A percentile compares a stretch with the other conserved stretches of the same genome.
These are phyloP conservation scores for Huntiella abstrusa DNA, from an alignment of 2,329 filamentous ascomycete genomes.

Conservation along the genomic window DNA sequence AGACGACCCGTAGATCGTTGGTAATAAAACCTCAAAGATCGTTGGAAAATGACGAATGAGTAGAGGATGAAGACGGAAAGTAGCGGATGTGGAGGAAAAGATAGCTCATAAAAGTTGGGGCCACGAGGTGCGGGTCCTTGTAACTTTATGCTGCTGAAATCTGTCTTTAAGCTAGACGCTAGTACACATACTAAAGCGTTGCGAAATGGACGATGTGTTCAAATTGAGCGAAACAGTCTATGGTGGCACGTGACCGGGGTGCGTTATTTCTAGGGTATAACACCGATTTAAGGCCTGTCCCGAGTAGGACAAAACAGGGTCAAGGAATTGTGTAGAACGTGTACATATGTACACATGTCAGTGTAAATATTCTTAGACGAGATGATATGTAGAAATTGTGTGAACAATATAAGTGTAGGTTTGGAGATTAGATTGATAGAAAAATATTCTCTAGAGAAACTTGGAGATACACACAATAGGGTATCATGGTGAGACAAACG, in stretches of 20 bases:
- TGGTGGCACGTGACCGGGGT: constrained; percentile 1
- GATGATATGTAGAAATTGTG: too few species aligned
- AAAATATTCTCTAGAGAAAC: too few species aligned
- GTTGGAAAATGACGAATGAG: constrained; percentile 10
- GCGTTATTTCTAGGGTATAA: neutral
- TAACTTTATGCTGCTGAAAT: constrained; percentile 17
- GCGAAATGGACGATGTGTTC: constrained; percentile 26
- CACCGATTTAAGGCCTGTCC: neutral
- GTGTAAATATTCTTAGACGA: too few species aligned
- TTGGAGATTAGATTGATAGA: too few species aligned
- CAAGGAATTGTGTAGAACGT: too few species aligned
- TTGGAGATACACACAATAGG: too few species aligned
- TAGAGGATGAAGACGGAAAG: constrained; percentile 8
- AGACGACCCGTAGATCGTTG: constrained; percentile 11
- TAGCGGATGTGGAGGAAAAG: constrained; percentile 8
- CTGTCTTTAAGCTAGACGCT: constrained; percentile 22
- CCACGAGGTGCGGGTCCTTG: neutral
- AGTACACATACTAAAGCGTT: constrained; percentile 13
- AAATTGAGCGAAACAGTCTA: constrained; percentile 7
- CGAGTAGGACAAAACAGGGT: too few species aligned
- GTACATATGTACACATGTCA: too few species aligned
- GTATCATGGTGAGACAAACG: too few species aligned
- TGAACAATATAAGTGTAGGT: too few species aligned
- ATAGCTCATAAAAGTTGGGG: constrained; percentile 3
- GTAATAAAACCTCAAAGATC: constrained; percentile 10